Base-by-base conservation (phyloP, 2,329 filamentous ascomycete species). In the Aspergillus udagawae region DNA sequence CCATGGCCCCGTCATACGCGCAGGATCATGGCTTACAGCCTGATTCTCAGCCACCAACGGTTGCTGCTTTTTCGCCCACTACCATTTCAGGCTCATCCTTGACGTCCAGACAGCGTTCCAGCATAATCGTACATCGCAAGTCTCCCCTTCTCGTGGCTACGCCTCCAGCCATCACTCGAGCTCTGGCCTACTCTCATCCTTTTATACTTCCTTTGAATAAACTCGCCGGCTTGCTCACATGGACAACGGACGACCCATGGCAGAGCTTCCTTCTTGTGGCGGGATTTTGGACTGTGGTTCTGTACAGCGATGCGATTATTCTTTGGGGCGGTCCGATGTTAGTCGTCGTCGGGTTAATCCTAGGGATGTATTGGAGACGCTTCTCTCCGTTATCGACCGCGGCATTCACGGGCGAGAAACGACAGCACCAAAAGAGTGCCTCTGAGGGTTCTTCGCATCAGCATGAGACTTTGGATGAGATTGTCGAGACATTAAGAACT, bases 401-500 rank as follows among this genome's bases (percentile, higher is more conserved):
- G 29, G 87, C 88, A 14, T 91, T 89, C 83, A 86, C 83, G 0
- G 84, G 83, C 5, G 84, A 87, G 70, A 88, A 84, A 67, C 82
- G 82, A 54, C 77, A 74, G 32, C 79, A 83, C 55, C 83, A 79
- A 58, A 78, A 78, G 20, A 73, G 59, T 17, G 56, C 74, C 2
- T 78, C 80, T 8, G 90, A 91, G 66, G 84, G 82, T 6, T 86
- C 83, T 59, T 88, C 87, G 45, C 87, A 88, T 58, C 90, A 94
- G 67, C 91, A 96, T 68, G 97, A 97, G 79, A 97, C 92, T 52
- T 77, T 99, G 53, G 94, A 99, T 72, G 94, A 99, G 77, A 99
- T 99, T 59, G 90, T 99, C 56, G 92, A 97, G 66, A 96, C 91
- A 0, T 78, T 99, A 48, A 91, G 92, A 72, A 86, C 92, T 63